A percentile compares a stretch with the other conserved stretches of the same genome.
Evolutionary conservation across 192 early-diverging fungal species (phyloP).

Genomic region (Mycoemilia scoparia): DNA sequence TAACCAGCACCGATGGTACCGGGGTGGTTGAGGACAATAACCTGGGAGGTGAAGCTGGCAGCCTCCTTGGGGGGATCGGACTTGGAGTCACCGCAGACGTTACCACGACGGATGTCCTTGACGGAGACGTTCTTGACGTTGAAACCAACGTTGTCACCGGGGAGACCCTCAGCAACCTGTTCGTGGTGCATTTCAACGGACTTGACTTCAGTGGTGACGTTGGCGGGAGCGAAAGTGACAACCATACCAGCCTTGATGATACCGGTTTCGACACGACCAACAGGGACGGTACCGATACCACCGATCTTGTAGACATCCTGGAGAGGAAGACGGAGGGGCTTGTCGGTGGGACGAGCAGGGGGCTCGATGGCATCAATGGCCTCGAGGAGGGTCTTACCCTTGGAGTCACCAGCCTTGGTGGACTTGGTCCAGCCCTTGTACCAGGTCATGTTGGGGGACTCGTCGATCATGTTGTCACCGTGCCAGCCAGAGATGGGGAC

Average conservation of each 20-base stretch:
- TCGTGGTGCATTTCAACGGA: slow-evolving; percentile 99
- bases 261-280: slow-evolving; percentile 95
- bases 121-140: slow-evolving; percentile 97
- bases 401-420: slow-evolving; percentile 45
- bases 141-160: slow-evolving; percentile 98
- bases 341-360: slow-evolving; percentile 74
- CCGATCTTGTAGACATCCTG: slow-evolving; percentile 98
- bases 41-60: slow-evolving; percentile 83
- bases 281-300: slow-evolving; percentile 91
- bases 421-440: slow-evolving; percentile 95
- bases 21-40: slow-evolving; percentile 92
- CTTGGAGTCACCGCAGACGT: slow-evolving; percentile 92
- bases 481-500: slow-evolving; percentile 97
- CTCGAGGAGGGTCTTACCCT: slow-evolving; percentile 75
- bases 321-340: slow-evolving; percentile 92
- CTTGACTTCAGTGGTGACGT: slow-evolving; percentile 85
- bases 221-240: slow-evolving; percentile 72
- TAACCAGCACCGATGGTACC: slow-evolving; percentile 89
- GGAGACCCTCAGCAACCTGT: slow-evolving; percentile 62
- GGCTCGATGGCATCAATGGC: slow-evolving; percentile 92
- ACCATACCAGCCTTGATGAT: slow-evolving; percentile 84
- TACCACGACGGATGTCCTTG: slow-evolving; percentile 94
- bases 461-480: slow-evolving; percentile 96
- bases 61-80: slow-evolving; percentile 89
- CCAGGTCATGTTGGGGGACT: slow-evolving; percentile 86